Conservation (phyloP, 176 grass and related monocot species). For the Rhynchospora breviuscula region DNA sequence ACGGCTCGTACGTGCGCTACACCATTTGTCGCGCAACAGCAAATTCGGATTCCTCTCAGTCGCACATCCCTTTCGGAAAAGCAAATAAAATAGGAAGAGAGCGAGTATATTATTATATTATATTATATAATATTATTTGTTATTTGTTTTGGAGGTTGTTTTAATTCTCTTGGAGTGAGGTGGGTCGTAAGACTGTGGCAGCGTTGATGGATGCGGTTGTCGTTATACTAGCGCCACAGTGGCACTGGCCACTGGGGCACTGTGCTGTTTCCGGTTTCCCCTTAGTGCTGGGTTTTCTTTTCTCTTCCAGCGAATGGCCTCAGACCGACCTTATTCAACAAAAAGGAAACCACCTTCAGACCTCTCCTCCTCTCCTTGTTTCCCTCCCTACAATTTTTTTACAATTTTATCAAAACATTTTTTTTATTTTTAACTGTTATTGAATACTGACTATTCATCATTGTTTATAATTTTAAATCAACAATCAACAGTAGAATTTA, state of each 20-base stretch:
- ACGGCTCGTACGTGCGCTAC: too few species aligned
- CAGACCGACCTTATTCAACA: background rate
- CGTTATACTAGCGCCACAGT: conserved; percentile 13
- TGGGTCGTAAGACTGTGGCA: conserved; percentile 1
- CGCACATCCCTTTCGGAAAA: conserved; percentile 32
- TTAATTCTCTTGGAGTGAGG: conserved; percentile 5
- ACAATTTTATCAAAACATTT: background rate
- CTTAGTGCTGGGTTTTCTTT: conserved; percentile 8
- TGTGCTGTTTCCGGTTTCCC: conserved; percentile 5
- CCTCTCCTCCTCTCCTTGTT: background rate
- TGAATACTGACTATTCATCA: too few species aligned
- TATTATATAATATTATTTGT: too few species aligned
- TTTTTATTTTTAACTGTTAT: background rate
- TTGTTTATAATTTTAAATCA: too few species aligned
- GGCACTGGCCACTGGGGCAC: background rate
- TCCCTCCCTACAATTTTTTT: background rate
- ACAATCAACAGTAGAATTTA: too few species aligned
- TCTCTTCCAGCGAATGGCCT: background rate
- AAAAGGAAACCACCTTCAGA: background rate
- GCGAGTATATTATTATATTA: background rate
- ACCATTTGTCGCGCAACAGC: too few species aligned
- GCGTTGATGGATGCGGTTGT: conserved; percentile 6
- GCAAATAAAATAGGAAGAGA: background rate
- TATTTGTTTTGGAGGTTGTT: too few species aligned
- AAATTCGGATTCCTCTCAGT: too few species aligned